A percentile compares a stretch with the other conserved stretches of the same genome.
Conservation (phyloP, 768 basidiomycete genomes). For the Exidia glandulosa region DNA sequence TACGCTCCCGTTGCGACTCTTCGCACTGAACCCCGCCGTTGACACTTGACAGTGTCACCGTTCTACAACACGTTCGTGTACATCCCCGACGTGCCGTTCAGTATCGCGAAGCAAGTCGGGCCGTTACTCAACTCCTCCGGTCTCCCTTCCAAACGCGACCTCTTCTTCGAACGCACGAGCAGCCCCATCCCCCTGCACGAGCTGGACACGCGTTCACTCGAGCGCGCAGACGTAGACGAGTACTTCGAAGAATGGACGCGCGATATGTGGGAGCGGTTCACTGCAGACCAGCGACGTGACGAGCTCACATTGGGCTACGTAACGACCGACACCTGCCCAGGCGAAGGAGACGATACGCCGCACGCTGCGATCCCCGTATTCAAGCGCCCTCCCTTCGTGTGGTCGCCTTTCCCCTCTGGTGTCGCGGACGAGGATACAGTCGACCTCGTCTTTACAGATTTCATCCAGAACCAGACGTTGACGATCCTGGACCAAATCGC, state of each 20-base stretch:
- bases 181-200: background rate
- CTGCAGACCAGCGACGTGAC: background rate
- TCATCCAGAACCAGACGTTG: slow-evolving; percentile 37
- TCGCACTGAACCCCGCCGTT: background rate
- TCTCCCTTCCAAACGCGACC: background rate
- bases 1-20: background rate
- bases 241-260: background rate
- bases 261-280: background rate
- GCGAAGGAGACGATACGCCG: slow-evolving; percentile 55
- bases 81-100: slow-evolving; percentile 41
- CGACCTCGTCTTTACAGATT: slow-evolving; percentile 70
- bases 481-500: background rate
- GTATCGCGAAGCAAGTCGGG: slow-evolving; percentile 42
- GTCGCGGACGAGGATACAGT: slow-evolving; percentile 39
- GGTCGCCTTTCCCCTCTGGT: slow-evolving; percentile 36
- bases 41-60: slow-evolving; percentile 42
- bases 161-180: no score
- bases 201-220: background rate
- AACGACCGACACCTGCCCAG: slow-evolving; percentile 47
- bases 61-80: slow-evolving; percentile 58
- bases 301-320: slow-evolving; percentile 57
- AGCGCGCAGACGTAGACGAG: background rate
- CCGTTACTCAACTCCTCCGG: slow-evolving; percentile 9
- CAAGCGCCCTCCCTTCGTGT: slow-evolving; percentile 44
- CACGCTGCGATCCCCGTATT: slow-evolving; percentile 54